These are phyloP conservation scores for Lomentospora prolificans DNA, from an alignment of 2,329 filamentous ascomycete genomes.

Conservation along the genomic window DNA sequence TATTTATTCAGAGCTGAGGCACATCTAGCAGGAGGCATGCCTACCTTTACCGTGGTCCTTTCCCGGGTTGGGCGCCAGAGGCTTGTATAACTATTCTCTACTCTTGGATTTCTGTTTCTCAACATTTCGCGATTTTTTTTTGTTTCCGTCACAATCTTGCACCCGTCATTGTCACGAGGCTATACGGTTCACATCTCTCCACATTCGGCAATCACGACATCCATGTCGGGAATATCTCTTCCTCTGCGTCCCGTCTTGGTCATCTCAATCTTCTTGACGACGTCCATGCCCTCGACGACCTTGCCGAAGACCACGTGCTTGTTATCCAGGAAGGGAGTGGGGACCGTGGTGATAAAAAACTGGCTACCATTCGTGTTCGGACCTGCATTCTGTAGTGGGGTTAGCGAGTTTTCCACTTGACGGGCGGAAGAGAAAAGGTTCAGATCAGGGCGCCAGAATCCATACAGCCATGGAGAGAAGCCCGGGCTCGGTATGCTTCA, in stretches of 20 bases:
- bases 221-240: constrained; percentile 73
- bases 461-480: constrained; percentile 87
- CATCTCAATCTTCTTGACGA: constrained; percentile 86
- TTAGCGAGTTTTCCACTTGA: no score
- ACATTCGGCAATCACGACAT: constrained; percentile 76
- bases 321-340: constrained; percentile 77
- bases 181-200: constrained; percentile 82
- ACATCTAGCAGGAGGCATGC: no score
- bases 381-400: constrained; percentile 85
- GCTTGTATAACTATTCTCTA: no score
- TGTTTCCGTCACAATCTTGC: constrained; percentile 8
- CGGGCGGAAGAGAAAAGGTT: no score
- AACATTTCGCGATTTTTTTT: constrained; percentile 8
- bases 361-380: constrained; percentile 90
- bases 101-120: no score
- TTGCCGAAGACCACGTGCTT: constrained; percentile 96
- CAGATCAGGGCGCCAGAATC: no score
- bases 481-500: constrained; percentile 71
- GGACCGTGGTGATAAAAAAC: constrained; percentile 91
- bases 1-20: no score
- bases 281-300: constrained; percentile 81
- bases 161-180: no score
- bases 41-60: no score
- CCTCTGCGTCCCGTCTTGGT: constrained; percentile 67
- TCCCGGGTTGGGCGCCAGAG: no score